Evolutionary conservation across 805 yeast species (phyloP).

Genomic region (Komagataella populi): DNA sequence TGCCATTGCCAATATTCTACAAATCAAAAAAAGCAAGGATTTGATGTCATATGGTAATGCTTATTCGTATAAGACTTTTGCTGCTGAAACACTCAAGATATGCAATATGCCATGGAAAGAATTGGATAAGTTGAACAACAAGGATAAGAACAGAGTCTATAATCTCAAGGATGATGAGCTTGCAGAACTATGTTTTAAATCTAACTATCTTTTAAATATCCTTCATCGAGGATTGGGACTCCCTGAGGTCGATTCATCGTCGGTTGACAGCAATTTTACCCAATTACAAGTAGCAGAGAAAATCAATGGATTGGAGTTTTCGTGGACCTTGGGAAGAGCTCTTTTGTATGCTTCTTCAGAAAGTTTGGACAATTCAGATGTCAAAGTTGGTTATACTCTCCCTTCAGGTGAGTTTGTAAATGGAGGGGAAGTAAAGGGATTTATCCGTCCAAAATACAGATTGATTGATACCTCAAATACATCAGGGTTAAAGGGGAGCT

Average conservation of each 20-base stretch:
- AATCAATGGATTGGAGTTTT: slow-evolving; percentile 79
- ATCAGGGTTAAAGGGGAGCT: neutral
- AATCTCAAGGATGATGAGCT: slow-evolving; percentile 42
- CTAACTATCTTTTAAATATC: slow-evolving; percentile 83
- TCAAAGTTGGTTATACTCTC: neutral
- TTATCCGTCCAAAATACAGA: neutral
- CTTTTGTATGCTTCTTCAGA: slow-evolving; percentile 37
- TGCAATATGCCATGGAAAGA: slow-evolving; percentile 68
- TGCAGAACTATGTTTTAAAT: slow-evolving; percentile 80
- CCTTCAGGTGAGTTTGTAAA: neutral
- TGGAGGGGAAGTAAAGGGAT: neutral
- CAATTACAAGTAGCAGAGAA: slow-evolving; percentile 76
- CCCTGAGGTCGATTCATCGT: slow-evolving; percentile 31
- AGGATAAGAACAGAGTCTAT: slow-evolving; percentile 42
- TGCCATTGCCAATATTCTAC: slow-evolving; percentile 83
- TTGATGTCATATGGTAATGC: slow-evolving; percentile 44
- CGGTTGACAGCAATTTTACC: slow-evolving; percentile 21
- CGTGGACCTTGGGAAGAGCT: slow-evolving; percentile 93
- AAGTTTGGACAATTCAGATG: neutral
- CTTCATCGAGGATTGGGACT: slow-evolving; percentile 87
- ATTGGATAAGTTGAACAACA: slow-evolving; percentile 27
- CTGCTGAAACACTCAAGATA: slow-evolving; percentile 48
- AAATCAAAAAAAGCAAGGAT: slow-evolving; percentile 20
- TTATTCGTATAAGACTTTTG: slow-evolving; percentile 63
- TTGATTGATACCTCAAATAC: neutral